A percentile compares a stretch with the other conserved stretches of the same genome.
Conservation (phyloP, 2,329 filamentous ascomycete species). For the Penicillium sp. region DNA sequence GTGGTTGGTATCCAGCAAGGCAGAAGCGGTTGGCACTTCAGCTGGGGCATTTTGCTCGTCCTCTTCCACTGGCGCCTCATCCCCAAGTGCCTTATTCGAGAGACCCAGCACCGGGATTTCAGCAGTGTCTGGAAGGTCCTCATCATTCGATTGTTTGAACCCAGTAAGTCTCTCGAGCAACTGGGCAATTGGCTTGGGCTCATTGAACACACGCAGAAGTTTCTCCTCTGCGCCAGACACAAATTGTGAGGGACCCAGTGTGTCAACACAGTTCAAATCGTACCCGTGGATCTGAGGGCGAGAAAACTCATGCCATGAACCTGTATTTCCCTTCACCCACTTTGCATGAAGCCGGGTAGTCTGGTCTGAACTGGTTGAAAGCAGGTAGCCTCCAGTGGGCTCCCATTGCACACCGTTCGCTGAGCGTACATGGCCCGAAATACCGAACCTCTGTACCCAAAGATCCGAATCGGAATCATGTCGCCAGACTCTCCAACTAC, state of each 20-base stretch:
- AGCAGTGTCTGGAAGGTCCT: slow-evolving; percentile 73
- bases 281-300: slow-evolving; percentile 97
- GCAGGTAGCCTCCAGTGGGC: slow-evolving; percentile 72
- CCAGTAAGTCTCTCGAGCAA: slow-evolving; percentile 68
- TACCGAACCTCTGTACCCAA: slow-evolving; percentile 74
- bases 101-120: slow-evolving; percentile 93
- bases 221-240: slow-evolving; percentile 97
- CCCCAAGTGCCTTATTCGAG: slow-evolving; percentile 84
- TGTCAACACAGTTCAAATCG: slow-evolving; percentile 90
- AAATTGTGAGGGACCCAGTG: slow-evolving; percentile 70
- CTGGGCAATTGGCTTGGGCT: slow-evolving; percentile 77
- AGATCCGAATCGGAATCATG: slow-evolving; percentile 58
- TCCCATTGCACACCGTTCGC: slow-evolving; percentile 85
- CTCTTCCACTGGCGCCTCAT: slow-evolving; percentile 34
- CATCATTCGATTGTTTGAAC: slow-evolving; percentile 45
- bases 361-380: slow-evolving; percentile 89
- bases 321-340: slow-evolving; percentile 58
- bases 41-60: slow-evolving; percentile 40
- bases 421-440: slow-evolving; percentile 79
- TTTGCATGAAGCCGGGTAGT: slow-evolving; percentile 82
- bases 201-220: slow-evolving; percentile 89
- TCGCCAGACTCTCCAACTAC: slow-evolving; percentile 87
- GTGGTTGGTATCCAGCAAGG: slow-evolving; percentile 58
- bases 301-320: slow-evolving; percentile 92
- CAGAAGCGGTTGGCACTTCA: slow-evolving; percentile 18